Evolutionary conservation across 352 stramenopile genomes (phyloP), one percentile per base, ranked within the genome.

Genomic region (Globisporangium acanthophoron): DNA sequence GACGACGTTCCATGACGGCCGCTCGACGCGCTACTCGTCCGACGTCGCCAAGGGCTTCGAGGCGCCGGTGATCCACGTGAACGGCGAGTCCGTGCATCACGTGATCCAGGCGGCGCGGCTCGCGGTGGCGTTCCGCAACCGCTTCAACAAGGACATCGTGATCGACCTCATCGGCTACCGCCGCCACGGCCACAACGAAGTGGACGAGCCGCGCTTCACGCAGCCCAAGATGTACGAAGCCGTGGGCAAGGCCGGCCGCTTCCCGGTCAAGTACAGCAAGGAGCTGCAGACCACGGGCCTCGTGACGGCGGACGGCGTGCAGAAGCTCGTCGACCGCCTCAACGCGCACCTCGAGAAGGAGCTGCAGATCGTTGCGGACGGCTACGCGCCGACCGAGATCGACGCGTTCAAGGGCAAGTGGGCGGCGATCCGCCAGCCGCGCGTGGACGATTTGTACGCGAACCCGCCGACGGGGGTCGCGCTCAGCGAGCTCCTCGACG

Each of bases 171-270:
- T 91, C 52, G 83, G 73, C 18, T 96, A 86, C 67, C 82, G 88
- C 58, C 84, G 84, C 31, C 79, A 96, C 58, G 88, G 88, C 52
- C 88, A 96, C 80, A 96, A 96, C 60, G 88, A 96, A 66, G 76
- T 94, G 5, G 88, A 96, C 58, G 85, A 96, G 50, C 88, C 88
- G 15, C 76, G 80, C 18, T 92, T 96, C 63, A 96, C 88, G 45
- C 85, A 96, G 60, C 88, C 88, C 0, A 85, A 88, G 45, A 94
- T 96, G 86, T 96, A 96, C 64, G 70, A 77, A 21, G 72, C 70
- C 7, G 80, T 96, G 52, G 71, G 81, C 40, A 67, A 82, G 56
- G 67, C 80, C 2, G 78, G 71, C 20, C 78, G 75, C 21, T 88
- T 94, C 55, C 80, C 80, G 2, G 65, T 88, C 46, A 79, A 87